These are phyloP conservation scores for Amanita jacksonii DNA, from an alignment of 768 basidiomycete genomes.

Conservation along the genomic window DNA sequence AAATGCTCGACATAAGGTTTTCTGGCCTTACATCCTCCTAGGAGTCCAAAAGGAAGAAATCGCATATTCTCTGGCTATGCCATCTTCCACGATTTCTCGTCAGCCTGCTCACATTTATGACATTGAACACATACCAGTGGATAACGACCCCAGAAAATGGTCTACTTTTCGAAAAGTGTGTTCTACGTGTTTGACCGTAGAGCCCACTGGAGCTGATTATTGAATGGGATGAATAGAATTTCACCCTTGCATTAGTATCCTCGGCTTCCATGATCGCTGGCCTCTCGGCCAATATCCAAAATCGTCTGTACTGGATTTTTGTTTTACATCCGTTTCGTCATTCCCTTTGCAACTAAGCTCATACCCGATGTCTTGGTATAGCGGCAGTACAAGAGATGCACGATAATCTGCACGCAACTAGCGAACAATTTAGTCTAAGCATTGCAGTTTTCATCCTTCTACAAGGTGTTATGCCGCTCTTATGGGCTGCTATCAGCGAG, in stretches of 20 bases:
- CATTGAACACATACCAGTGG: conserved; percentile 45
- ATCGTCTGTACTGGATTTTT: conserved; percentile 33
- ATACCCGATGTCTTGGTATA: conserved; percentile 15
- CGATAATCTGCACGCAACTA: conserved; percentile 46
- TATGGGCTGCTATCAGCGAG: conserved; percentile 67
- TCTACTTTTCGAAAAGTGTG: conserved; percentile 43
- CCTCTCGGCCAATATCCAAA: conserved; percentile 50
- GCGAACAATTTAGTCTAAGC: conserved; percentile 53
- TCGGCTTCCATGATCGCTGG: conserved; percentile 50
- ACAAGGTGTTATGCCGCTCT: conserved; percentile 57
- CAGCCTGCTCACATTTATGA: conserved; percentile 19
- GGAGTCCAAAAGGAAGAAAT: no score
- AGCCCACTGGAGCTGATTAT: not conserved
- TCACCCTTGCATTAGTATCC: conserved; percentile 37
- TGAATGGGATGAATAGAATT: conserved; percentile 22
- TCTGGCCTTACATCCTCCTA: no score
- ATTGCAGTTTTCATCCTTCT: conserved; percentile 65
- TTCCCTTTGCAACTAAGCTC: not conserved
- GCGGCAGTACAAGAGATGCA: conserved; percentile 58
- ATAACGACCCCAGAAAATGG: conserved; percentile 58
- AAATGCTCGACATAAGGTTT: no score
- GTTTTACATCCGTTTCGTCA: not conserved
- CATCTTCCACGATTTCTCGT: not conserved
- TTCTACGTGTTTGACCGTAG: not conserved
- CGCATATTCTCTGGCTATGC: no score